Evolutionary conservation across 2,329 filamentous ascomycete genomes (phyloP).

Genomic region (Aspergillus sp.): DNA sequence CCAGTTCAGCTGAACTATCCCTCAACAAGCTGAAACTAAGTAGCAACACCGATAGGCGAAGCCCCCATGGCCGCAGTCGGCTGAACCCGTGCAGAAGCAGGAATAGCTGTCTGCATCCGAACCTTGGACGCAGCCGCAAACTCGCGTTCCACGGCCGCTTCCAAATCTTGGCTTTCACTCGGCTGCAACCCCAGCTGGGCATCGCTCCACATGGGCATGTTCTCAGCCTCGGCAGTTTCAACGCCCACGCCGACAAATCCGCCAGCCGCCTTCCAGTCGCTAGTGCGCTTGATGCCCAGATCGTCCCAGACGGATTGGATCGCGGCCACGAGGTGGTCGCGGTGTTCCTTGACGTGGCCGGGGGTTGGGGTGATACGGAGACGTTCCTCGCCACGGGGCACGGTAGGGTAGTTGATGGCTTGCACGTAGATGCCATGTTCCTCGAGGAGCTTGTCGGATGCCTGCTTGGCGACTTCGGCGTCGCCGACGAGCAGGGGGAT

Average conservation of each 20-base stretch:
- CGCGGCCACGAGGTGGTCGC: conserved; percentile 75
- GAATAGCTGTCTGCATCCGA: conserved; percentile 18
- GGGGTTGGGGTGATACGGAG: conserved; percentile 94
- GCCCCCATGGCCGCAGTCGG: conserved; percentile 13
- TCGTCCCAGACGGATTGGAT: conserved; percentile 83
- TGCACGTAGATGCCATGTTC: conserved; percentile 95
- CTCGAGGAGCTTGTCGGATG: conserved; percentile 83
- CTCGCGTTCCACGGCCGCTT: conserved; percentile 49
- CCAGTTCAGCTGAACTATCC: too few relatives aligned
- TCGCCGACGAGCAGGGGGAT: conserved; percentile 90
- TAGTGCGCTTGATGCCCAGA: conserved; percentile 84
- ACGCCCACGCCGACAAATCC: conserved; percentile 94
- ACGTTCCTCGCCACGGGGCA: conserved; percentile 94
- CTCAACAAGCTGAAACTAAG: conserved; percentile 11
- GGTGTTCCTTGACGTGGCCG: conserved; percentile 77
- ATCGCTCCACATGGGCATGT: conserved; percentile 83
- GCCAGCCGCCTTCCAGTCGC: conserved; percentile 82
- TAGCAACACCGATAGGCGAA: conserved; percentile 21
- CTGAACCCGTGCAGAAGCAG: conserved; percentile 4
- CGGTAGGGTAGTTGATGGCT: conserved; percentile 97
- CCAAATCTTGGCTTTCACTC: conserved; percentile 57
- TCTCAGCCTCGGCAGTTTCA: conserved; percentile 50
- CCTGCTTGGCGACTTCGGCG: conserved; percentile 83
- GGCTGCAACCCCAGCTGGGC: conserved; percentile 66
- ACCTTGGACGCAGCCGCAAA: conserved; percentile 15